Evolutionary conservation across 352 stramenopile genomes (phyloP).

Genomic region (Globisporangium apiculatum): DNA sequence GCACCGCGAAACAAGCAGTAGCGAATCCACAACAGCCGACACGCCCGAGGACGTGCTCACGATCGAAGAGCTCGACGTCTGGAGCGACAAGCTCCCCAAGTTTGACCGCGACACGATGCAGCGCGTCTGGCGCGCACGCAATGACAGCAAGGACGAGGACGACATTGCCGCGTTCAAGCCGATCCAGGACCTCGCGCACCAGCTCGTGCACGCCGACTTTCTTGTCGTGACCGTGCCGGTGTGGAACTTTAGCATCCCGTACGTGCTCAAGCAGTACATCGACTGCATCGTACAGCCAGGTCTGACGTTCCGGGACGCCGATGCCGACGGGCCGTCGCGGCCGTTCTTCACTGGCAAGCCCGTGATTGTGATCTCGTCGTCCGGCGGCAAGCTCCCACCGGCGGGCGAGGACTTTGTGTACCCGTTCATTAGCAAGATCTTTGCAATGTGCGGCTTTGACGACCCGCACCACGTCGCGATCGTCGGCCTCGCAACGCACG

Average conservation of each 20-base stretch:
- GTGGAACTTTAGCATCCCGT: slow-evolving; percentile 75
- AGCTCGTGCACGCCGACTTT: slow-evolving; percentile 67
- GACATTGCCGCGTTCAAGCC: slow-evolving; percentile 54
- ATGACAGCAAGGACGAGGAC: slow-evolving; percentile 46
- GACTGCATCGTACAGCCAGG: slow-evolving; percentile 71
- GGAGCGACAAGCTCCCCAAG: slow-evolving; percentile 49
- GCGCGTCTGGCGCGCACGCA: slow-evolving; percentile 56
- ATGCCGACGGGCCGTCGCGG: slow-evolving; percentile 44
- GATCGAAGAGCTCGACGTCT: slow-evolving; percentile 66
- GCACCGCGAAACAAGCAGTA: slow-evolving; percentile 22
- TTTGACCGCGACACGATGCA: slow-evolving; percentile 70
- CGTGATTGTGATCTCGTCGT: slow-evolving; percentile 72
- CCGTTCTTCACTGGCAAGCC: slow-evolving; percentile 51
- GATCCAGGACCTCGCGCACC: slow-evolving; percentile 52
- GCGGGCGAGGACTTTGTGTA: slow-evolving; percentile 59
- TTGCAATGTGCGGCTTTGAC: slow-evolving; percentile 70
- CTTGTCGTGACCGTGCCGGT: slow-evolving; percentile 68
- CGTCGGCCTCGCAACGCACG: slow-evolving; percentile 44
- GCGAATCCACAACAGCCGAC: slow-evolving; percentile 6
- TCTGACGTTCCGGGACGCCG: slow-evolving; percentile 61
- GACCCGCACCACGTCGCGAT: slow-evolving; percentile 60
- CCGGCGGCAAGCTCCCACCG: slow-evolving; percentile 51
- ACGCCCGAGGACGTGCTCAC: slow-evolving; percentile 45
- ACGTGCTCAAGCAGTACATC: slow-evolving; percentile 82
- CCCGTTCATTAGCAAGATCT: slow-evolving; percentile 66